Evolutionary conservation across 305 asterid species (phyloP).

Genomic region (Solanum aculeatissimum): DNA sequence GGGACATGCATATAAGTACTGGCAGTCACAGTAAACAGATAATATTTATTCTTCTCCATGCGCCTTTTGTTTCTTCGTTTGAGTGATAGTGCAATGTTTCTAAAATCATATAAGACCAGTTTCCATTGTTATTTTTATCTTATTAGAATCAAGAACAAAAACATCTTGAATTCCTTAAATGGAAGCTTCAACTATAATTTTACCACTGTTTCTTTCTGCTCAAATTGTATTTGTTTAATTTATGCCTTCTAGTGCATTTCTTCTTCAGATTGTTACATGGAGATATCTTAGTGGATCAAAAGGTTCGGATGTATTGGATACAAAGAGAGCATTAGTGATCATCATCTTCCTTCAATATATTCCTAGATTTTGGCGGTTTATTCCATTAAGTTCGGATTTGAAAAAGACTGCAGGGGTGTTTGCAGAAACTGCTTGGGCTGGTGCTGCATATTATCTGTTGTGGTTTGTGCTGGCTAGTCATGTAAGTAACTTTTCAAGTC

Average conservation of each 20-base stretch:
- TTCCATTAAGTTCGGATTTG: conserved; percentile 81
- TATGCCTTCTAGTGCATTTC: not conserved
- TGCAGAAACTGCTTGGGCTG: conserved; percentile 99
- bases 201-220: not conserved
- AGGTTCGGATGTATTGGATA: conserved; percentile 67
- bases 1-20: not conserved
- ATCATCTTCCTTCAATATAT: conserved; percentile 71
- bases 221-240: not conserved
- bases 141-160: not conserved
- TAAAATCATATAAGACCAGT: not conserved
- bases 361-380: conserved; percentile 63
- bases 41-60: not conserved
- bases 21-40: not conserved
- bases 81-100: not conserved
- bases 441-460: conserved; percentile 84
- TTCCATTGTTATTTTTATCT: not conserved
- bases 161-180: not conserved
- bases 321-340: conserved; percentile 59
- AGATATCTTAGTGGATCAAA: conserved; percentile 53
- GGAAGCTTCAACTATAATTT: not conserved
- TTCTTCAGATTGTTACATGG: conserved; percentile 74
- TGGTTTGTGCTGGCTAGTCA: conserved; percentile 96
- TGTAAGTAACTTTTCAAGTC: conserved; percentile 36
- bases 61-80: not conserved
- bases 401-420: conserved; percentile 90